Evolutionary conservation across 441 rosid genomes (phyloP).

Genomic region (Populus hybrid): DNA sequence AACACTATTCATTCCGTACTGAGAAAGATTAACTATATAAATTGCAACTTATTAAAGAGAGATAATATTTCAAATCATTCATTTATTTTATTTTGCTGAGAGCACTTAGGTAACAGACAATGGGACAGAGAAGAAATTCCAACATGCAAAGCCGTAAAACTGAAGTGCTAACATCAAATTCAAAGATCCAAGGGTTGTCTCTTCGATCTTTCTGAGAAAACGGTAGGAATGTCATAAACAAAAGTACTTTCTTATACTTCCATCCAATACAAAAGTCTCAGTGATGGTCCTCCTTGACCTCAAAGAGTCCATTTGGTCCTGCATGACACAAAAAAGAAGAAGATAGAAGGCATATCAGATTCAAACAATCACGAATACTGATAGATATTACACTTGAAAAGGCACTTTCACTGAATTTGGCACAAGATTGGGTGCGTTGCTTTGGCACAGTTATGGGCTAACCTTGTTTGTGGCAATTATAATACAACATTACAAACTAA

Average conservation of each 20-base stretch:
- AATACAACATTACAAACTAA: not conserved
- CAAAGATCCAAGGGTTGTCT: slow-evolving; percentile 7
- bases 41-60: not conserved
- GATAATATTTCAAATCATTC: not conserved
- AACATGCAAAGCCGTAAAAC: slow-evolving; percentile 7
- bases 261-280: slow-evolving; percentile 15
- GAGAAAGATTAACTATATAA: not conserved
- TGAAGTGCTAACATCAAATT: slow-evolving; percentile 10
- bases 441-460: too few relatives aligned
- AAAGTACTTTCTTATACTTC: not conserved
- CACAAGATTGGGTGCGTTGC: too few relatives aligned
- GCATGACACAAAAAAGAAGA: slow-evolving; percentile 20
- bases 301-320: slow-evolving; percentile 98
- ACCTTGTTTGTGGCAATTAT: not conserved
- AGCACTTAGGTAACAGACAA: not conserved
- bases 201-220: not conserved
- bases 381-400: not conserved
- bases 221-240: not conserved
- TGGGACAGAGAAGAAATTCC: slow-evolving; percentile 6
- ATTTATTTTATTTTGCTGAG: not conserved
- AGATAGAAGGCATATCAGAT: not conserved
- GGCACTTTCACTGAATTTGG: too few relatives aligned
- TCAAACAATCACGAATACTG: not conserved
- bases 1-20: not conserved
- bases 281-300: slow-evolving; percentile 49